phyloP scores from a whole-genome alignment of 176 grass and related monocot genomes.

The Carex kokanica region DNA sequence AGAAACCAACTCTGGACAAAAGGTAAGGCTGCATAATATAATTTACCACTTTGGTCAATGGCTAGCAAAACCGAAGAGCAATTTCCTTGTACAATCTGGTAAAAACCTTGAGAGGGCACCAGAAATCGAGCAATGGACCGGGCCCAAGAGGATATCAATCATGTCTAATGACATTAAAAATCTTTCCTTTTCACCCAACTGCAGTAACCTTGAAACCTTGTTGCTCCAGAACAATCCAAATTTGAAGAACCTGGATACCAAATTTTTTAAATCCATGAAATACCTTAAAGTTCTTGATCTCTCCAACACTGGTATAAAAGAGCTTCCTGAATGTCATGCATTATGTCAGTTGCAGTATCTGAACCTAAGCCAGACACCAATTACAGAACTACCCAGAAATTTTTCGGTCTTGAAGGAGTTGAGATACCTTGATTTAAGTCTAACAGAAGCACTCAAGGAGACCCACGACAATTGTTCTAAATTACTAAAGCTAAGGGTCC shows the following conservation, averaged over 20 bases:
- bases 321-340: constrained; percentile 26
- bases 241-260: neutral
- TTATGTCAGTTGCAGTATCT: constrained; percentile 17
- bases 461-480: constrained; percentile 30
- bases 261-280: constrained; percentile 24
- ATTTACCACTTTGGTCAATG: constrained; percentile 46
- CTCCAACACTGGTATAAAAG: constrained; percentile 24
- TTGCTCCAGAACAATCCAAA: constrained; percentile 36
- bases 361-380: constrained; percentile 27
- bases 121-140: constrained; percentile 32
- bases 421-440: constrained; percentile 32
- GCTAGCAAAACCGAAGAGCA: constrained; percentile 28
- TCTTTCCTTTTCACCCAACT: constrained; percentile 25
- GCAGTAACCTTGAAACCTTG: constrained; percentile 27
- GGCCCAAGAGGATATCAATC: constrained; percentile 54
- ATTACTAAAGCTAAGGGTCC: constrained; percentile 24
- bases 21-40: constrained; percentile 71
- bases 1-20: neutral
- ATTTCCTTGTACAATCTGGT: constrained; percentile 45
- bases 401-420: constrained; percentile 22
- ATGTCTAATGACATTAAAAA: constrained; percentile 76
- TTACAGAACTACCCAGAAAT: constrained; percentile 2
- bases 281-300: constrained; percentile 39
- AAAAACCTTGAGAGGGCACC: constrained; percentile 45
- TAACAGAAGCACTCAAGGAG: constrained; percentile 11